phyloP scores from a whole-genome alignment of 495 filamentous ascomycete species.

The Hypoxylon fragiforme region DNA sequence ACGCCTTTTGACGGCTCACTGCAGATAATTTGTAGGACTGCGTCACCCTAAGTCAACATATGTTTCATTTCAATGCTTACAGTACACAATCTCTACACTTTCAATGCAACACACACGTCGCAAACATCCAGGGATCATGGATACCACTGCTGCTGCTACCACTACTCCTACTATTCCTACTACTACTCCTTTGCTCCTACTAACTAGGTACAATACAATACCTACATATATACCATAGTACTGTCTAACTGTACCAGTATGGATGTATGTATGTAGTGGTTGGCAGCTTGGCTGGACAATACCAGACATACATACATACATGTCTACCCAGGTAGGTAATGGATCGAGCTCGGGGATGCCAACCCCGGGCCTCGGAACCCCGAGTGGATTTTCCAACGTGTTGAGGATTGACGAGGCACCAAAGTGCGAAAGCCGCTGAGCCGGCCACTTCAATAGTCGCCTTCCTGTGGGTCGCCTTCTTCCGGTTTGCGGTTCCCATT shows the following conservation, averaged over 20 bases:
- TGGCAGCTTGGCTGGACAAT: too few relatives aligned
- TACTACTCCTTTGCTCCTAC: too few relatives aligned
- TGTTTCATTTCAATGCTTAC: conserved; percentile 16
- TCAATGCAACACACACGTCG: conserved; percentile 30
- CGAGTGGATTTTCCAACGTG: conserved; percentile 5
- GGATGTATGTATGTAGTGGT: not conserved
- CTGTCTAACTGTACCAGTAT: too few relatives aligned
- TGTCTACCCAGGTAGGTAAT: too few relatives aligned
- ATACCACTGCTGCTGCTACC: too few relatives aligned
- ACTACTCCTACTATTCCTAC: too few relatives aligned
- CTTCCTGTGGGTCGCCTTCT: conserved; percentile 7
- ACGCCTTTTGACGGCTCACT: conserved; percentile 25
- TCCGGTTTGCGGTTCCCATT: not conserved
- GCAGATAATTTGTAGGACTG: conserved; percentile 26
- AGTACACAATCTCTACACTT: conserved; percentile 7
- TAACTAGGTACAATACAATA: too few relatives aligned
- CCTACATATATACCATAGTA: too few relatives aligned
- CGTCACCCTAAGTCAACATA: conserved; percentile 26
- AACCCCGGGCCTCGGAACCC: conserved; percentile 21
- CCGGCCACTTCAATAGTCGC: conserved; percentile 27
- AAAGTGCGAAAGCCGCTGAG: not conserved
- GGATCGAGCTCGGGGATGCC: conserved; percentile 10
- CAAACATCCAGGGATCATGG: conserved; percentile 18
- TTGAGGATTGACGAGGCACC: conserved; percentile 3
- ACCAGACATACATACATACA: too few relatives aligned